phyloP scores from a whole-genome alignment of 1,284 basidiomycete species.

The Wallemia hederae region DNA sequence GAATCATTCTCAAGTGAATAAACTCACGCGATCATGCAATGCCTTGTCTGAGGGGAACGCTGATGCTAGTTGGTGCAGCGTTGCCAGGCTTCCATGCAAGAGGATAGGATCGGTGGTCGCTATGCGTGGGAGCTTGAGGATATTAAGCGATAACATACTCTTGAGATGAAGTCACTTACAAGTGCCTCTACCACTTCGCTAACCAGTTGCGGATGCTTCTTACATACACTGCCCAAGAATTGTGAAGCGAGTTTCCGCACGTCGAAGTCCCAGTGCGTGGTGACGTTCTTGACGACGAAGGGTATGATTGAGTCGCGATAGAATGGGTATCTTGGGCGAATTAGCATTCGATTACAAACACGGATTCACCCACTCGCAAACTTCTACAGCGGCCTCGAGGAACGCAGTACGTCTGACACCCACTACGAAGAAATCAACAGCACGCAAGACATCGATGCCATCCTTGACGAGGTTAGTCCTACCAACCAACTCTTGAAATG shows the following conservation, averaged over 20 bases:
- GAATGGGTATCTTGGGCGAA: not conserved
- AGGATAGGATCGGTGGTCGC: not conserved
- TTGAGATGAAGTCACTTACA: not conserved
- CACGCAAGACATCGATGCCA: conserved; percentile 70
- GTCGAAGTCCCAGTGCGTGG: not conserved
- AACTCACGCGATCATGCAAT: not conserved
- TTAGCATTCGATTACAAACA: conserved; percentile 3
- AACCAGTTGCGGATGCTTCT: not conserved
- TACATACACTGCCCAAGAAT: not conserved
- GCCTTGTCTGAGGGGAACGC: not conserved
- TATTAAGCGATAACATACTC: not conserved
- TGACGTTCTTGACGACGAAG: not conserved
- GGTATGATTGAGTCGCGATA: not conserved
- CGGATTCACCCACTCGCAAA: conserved; percentile 35
- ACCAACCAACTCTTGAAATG: conserved; percentile 91
- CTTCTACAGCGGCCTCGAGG: conserved; percentile 46
- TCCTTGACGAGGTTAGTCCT: conserved; percentile 62
- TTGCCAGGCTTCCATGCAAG: not conserved
- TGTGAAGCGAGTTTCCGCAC: not conserved
- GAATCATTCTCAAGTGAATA: not conserved
- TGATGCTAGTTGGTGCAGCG: not conserved
- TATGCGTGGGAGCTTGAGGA: not conserved
- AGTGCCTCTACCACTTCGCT: not conserved
- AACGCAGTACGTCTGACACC: conserved; percentile 62
- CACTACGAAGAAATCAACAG: conserved; percentile 84